These are phyloP conservation scores for Gyrodon lividus DNA, from an alignment of 768 basidiomycete genomes.

Conservation along the genomic window DNA sequence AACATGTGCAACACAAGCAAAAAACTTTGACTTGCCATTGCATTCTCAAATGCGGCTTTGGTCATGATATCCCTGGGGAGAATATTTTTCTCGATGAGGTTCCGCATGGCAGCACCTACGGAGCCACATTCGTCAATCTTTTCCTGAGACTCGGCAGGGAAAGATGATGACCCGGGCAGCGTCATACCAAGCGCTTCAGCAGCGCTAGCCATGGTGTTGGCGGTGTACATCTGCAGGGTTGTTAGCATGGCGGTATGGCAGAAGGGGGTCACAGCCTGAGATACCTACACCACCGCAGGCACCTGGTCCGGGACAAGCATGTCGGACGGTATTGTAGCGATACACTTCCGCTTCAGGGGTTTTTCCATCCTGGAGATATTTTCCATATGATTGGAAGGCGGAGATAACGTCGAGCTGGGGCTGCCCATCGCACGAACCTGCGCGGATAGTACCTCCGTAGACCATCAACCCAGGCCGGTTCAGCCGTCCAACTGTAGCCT, in stretches of 20 bases:
- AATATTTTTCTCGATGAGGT: slow-evolving; percentile 88
- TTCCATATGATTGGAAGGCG: slow-evolving; percentile 96
- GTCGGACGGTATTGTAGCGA: slow-evolving; percentile 83
- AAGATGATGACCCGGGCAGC: slow-evolving; percentile 94
- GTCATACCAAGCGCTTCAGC: slow-evolving; percentile 96
- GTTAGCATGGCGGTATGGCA: slow-evolving; percentile 5
- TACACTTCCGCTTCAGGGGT: slow-evolving; percentile 79
- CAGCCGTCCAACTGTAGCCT: slow-evolving; percentile 74
- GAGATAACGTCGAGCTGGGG: slow-evolving; percentile 94
- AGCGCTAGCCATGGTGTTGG: slow-evolving; percentile 97
- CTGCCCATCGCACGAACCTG: slow-evolving; percentile 86
- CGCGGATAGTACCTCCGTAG: slow-evolving; percentile 92
- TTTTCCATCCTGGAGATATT: slow-evolving; percentile 88
- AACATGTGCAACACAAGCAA: not conserved
- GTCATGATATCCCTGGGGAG: slow-evolving; percentile 97
- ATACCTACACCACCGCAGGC: slow-evolving; percentile 92
- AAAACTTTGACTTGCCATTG: slow-evolving; percentile 63
- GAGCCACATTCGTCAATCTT: slow-evolving; percentile 82
- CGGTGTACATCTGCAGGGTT: slow-evolving; percentile 83
- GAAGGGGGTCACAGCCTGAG: not conserved
- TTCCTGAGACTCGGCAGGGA: slow-evolving; percentile 89
- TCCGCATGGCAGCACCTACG: slow-evolving; percentile 80
- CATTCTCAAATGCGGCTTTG: slow-evolving; percentile 93
- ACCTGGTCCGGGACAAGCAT: slow-evolving; percentile 96
- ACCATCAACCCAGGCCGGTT: slow-evolving; percentile 98